Evolutionary conservation across 2,329 filamentous ascomycete genomes (phyloP), one percentile per base, ranked within the genome.

Genomic region (Helminthosporium solani): DNA sequence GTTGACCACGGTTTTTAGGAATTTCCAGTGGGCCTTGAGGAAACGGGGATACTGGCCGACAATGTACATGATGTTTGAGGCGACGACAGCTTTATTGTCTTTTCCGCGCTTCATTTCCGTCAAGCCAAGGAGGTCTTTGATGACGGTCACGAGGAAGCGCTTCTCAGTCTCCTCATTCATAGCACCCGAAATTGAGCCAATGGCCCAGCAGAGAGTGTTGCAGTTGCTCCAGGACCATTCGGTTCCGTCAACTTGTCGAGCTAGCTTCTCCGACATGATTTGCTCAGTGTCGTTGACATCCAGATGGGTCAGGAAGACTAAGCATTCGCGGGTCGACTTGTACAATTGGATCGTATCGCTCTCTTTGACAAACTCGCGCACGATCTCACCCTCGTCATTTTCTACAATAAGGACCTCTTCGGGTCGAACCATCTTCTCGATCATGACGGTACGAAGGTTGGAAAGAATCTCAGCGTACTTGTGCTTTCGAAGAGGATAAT

Each of bases 151-250:
- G 33, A 99, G 77, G 78, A 99, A 99, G 9, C 94, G 84, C 78
- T 99, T 99, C 73, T 99, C 94, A 0, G 94, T 99, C 71, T 99
- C 94, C 67, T 99, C 94, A 66, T 96, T 99, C 94, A 99, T 99
- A 42, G 94, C 94, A 46, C 96, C 83, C 1, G 95, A 99, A 58
- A 99, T 99, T 9, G 94, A 99, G 33, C 94, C 94, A 60, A 99
- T 99, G 23, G 94, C 94, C 94, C 94, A 99, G 78, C 94, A 99
- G 39, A 99, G 83, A 5, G 95, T 96, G 74, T 99, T 99, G 83
- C 94, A 99, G 75, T 99, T 99, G 54, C 91, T 89, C 94, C 94
- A 99, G 6, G 95, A 99, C 94, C 94, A 99, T 73, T 99, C 95
- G 2, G 82, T 81, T 18, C 90, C 90, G 68, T 99, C 94, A 11